Percentiles rank a stretch among this genome's conserved stretches.
Evolutionary conservation across 2,329 filamentous ascomycete species (phyloP).

Genomic region (Fusarium marasasianum): DNA sequence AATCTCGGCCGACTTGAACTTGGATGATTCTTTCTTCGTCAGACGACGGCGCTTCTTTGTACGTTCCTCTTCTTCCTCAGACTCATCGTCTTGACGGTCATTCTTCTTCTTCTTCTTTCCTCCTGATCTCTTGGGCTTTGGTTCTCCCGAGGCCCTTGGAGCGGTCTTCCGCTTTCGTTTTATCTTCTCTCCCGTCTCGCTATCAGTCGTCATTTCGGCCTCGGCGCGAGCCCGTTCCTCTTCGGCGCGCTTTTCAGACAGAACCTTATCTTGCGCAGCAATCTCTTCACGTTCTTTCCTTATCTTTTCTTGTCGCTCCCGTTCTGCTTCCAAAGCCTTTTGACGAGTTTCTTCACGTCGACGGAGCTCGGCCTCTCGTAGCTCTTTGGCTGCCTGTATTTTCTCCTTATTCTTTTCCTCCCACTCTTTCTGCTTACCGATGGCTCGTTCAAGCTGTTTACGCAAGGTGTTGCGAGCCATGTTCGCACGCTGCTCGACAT

Average conservation of each 20-base stretch:
- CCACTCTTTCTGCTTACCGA: slow-evolving; percentile 87
- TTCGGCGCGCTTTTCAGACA: slow-evolving; percentile 70
- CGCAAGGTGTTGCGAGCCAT: slow-evolving; percentile 97
- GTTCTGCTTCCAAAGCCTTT: slow-evolving; percentile 73
- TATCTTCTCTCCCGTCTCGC: slow-evolving; percentile 82
- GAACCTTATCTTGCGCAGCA: slow-evolving; percentile 75
- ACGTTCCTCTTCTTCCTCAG: slow-evolving; percentile 54
- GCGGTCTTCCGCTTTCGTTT: slow-evolving; percentile 77
- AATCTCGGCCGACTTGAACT: slow-evolving; percentile 88
- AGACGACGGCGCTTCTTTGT: slow-evolving; percentile 71
- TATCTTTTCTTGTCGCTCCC: slow-evolving; percentile 81
- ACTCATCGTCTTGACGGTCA: slow-evolving; percentile 55
- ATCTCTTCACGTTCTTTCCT: slow-evolving; percentile 87
- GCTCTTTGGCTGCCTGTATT: slow-evolving; percentile 80
- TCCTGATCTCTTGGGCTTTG: slow-evolving; percentile 56
- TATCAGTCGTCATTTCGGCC: slow-evolving; percentile 83
- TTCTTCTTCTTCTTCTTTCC: slow-evolving; percentile 60
- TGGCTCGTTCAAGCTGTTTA: slow-evolving; percentile 86
- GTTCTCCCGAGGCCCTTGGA: slow-evolving; percentile 50
- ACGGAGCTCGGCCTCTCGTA: slow-evolving; percentile 81
- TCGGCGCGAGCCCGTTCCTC: slow-evolving; percentile 55
- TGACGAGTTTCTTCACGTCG: slow-evolving; percentile 80
- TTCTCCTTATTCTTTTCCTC: slow-evolving; percentile 93
- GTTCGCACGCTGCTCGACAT: slow-evolving; percentile 93
- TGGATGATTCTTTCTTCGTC: slow-evolving; percentile 61